phyloP scores from a whole-genome alignment of 371 early-diverging fungal genomes.

The Mucor mucedo region DNA sequence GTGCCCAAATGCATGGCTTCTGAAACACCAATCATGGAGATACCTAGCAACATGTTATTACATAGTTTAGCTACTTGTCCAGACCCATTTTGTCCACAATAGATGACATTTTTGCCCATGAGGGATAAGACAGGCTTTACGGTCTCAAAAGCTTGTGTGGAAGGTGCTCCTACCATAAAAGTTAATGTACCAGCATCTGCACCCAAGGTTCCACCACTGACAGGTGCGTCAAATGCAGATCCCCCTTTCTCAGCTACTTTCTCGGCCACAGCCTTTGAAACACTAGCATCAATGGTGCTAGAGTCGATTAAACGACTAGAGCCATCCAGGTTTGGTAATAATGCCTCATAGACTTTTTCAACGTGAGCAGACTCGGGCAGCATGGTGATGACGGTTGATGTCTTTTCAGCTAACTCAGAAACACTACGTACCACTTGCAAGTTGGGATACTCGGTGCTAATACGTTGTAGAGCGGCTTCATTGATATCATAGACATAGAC shows the following conservation, averaged over 20 bases:
- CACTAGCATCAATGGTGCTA: constrained; percentile 88
- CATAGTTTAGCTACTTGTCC: constrained; percentile 97
- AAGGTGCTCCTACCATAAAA: constrained; percentile 94
- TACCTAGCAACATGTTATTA: constrained; percentile 96
- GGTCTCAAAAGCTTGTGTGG: constrained; percentile 59
- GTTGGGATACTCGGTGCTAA: constrained; percentile 50
- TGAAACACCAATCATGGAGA: constrained; percentile 91
- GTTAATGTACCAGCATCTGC: constrained; percentile 93
- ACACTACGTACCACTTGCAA: constrained; percentile 64
- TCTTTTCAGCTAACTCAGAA: constrained; percentile 71
- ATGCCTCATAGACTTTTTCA: constrained; percentile 74
- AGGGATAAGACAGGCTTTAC: constrained; percentile 69
- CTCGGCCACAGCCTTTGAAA: constrained; percentile 71
- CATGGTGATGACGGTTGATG: constrained; percentile 90
- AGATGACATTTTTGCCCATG: constrained; percentile 96
- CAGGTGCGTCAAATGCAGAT: constrained; percentile 92
- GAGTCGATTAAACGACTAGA: constrained; percentile 82
- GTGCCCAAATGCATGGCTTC: constrained; percentile 93
- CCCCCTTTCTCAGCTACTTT: constrained; percentile 62
- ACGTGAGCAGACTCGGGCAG: constrained; percentile 88
- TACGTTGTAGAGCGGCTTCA: constrained; percentile 54
- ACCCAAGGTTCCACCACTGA: constrained; percentile 92
- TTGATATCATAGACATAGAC: constrained; percentile 80
- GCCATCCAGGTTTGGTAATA: constrained; percentile 57
- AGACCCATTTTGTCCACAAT: constrained; percentile 87